Conservation (phyloP, 345 rosid genomes). For the Passiflora organensis region DNA sequence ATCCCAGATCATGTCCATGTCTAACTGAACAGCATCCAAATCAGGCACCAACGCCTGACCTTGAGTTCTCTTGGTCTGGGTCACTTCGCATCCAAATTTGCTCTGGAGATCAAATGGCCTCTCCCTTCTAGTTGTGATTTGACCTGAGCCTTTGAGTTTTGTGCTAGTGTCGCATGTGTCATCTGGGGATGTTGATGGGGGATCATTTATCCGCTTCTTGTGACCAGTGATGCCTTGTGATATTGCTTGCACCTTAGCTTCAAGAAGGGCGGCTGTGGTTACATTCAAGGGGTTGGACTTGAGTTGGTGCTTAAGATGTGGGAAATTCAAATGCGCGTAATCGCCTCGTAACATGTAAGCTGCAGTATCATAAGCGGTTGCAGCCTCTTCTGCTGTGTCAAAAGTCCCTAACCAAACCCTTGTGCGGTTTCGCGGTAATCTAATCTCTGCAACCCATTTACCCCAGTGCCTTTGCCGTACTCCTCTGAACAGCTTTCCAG, state of each 20-base stretch:
- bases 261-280: conserved; percentile 54
- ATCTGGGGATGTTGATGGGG: conserved; percentile 12
- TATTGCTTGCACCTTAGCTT: conserved; percentile 62
- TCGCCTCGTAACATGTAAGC: conserved; percentile 86
- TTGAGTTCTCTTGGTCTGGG: conserved; percentile 23
- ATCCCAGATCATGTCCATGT: conserved; percentile 97
- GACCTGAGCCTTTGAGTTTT: conserved; percentile 12
- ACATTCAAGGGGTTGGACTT: conserved; percentile 40
- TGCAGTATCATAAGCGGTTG: conserved; percentile 85
- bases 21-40: conserved; percentile 68
- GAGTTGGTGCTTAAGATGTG: conserved; percentile 56
- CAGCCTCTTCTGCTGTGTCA: conserved; percentile 91
- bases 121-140: conserved; percentile 24
- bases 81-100: conserved; percentile 23
- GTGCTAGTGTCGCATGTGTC: no score
- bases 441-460: conserved; percentile 97
- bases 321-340: conserved; percentile 83
- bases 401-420: conserved; percentile 97
- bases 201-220: conserved; percentile 11
- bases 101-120: conserved; percentile 31
- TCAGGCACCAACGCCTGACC: conserved; percentile 33
- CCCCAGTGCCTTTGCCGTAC: conserved; percentile 99
- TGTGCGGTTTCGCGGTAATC: conserved; percentile 88
- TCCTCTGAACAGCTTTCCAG: conserved; percentile 76
- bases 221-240: conserved; percentile 33